Evolutionary conservation across 1,284 basidiomycete genomes (phyloP).

Genomic region (Melampsora larici-populina): DNA sequence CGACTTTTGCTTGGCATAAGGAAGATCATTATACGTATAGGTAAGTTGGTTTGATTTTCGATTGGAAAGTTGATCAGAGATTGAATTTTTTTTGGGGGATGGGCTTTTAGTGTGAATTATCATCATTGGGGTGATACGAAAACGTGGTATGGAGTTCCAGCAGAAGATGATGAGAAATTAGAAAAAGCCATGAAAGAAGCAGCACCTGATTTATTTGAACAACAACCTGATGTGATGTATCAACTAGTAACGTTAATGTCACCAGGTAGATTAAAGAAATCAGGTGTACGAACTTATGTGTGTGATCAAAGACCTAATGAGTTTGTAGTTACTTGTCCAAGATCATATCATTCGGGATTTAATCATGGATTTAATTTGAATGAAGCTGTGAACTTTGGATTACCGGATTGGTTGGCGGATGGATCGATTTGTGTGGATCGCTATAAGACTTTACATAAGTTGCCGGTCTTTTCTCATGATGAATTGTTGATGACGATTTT

Average conservation of each 20-base stretch:
- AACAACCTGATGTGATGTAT: conserved; percentile 92
- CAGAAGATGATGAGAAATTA: conserved; percentile 87
- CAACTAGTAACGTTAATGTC: conserved; percentile 98
- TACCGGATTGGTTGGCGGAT: conserved; percentile 88
- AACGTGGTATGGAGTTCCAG: conserved; percentile 99
- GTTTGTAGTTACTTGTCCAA: conserved; percentile 90
- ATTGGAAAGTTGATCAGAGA: not conserved
- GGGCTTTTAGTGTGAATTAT: conserved; percentile 52
- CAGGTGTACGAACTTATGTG: conserved; percentile 88
- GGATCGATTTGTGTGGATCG: conserved; percentile 82
- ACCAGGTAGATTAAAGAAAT: conserved; percentile 75
- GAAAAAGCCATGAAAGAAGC: conserved; percentile 91
- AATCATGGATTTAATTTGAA: conserved; percentile 99
- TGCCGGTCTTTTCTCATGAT: conserved; percentile 96
- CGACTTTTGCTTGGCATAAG: conserved; percentile 99
- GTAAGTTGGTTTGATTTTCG: not conserved
- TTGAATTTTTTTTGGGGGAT: not conserved
- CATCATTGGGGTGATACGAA: conserved; percentile 96
- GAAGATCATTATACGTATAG: conserved; percentile 98
- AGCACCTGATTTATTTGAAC: conserved; percentile 97
- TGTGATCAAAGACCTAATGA: conserved; percentile 97
- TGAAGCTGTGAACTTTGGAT: conserved; percentile 97
- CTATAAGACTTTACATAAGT: conserved; percentile 79
- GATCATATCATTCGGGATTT: conserved; percentile 97
- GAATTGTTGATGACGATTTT: conserved; percentile 93